Evolutionary conservation across 495 filamentous ascomycete genomes (phyloP).

Genomic region (Daldinia concentrica): DNA sequence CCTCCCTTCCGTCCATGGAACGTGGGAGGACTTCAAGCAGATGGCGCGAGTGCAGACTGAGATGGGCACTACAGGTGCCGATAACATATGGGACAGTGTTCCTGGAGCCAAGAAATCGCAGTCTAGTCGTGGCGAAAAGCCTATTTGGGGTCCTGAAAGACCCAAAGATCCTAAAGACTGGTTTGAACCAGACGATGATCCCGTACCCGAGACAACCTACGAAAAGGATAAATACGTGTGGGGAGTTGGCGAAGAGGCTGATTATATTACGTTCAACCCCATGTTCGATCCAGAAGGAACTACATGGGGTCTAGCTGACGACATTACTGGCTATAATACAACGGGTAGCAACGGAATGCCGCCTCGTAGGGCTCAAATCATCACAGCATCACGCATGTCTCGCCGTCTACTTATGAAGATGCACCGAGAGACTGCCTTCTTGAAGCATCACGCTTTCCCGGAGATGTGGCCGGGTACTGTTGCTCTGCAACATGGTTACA

Average conservation of each 20-base stretch:
- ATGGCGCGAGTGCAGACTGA: constrained; percentile 92
- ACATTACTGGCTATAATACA: constrained; percentile 89
- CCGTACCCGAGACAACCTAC: constrained; percentile 72
- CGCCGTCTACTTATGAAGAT: constrained; percentile 82
- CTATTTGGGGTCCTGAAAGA: constrained; percentile 85
- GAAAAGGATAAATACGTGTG: constrained; percentile 84
- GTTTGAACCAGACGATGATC: constrained; percentile 73
- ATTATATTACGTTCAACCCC: constrained; percentile 92
- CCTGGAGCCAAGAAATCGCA: constrained; percentile 49
- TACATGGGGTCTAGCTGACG: constrained; percentile 85
- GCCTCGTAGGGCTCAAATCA: constrained; percentile 87
- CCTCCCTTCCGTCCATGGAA: constrained; percentile 84
- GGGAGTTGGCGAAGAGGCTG: constrained; percentile 93
- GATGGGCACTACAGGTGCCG: constrained; percentile 75
- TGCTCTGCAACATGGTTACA: constrained; percentile 92
- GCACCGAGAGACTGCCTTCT: constrained; percentile 85
- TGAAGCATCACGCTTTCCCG: constrained; percentile 88
- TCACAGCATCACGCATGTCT: constrained; percentile 84
- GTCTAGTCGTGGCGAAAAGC: constrained; percentile 63
- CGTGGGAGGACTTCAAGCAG: constrained; percentile 91
- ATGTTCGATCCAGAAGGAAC: constrained; percentile 91
- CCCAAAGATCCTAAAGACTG: constrained; percentile 71
- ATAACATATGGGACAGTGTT: constrained; percentile 71
- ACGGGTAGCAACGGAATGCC: constrained; percentile 64
- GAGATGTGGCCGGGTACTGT: constrained; percentile 94